phyloP scores from a whole-genome alignment of 495 filamentous ascomycete genomes.

The Aspergillus mulundensis region DNA sequence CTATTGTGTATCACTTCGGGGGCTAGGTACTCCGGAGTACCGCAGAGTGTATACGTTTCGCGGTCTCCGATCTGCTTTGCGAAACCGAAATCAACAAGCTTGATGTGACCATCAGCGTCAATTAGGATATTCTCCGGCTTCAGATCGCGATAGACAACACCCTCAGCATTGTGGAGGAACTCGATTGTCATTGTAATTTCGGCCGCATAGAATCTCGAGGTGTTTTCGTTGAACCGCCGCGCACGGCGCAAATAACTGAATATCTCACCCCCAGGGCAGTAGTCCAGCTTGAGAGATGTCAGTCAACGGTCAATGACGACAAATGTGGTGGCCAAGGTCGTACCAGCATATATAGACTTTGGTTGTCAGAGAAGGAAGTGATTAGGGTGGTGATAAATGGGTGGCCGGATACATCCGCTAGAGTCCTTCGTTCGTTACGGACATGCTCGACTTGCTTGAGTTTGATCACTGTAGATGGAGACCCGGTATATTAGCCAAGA shows the following conservation, averaged over 20 bases:
- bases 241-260: constrained; percentile 88
- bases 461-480: constrained; percentile 70
- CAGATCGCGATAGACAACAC: constrained; percentile 89
- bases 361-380: constrained; percentile 83
- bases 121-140: constrained; percentile 96
- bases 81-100: constrained; percentile 98
- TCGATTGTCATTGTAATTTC: constrained; percentile 93
- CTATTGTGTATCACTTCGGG: constrained; percentile 96
- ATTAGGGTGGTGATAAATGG: constrained; percentile 94
- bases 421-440: constrained; percentile 83
- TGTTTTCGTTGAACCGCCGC: constrained; percentile 79
- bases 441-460: constrained; percentile 98
- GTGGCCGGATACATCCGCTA: constrained; percentile 83
- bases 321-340: constrained; percentile 16
- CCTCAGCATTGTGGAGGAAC: constrained; percentile 78
- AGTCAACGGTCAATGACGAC: constrained; percentile 14
- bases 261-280: constrained; percentile 90
- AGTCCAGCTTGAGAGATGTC: constrained; percentile 61
- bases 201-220: constrained; percentile 88
- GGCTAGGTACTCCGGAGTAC: constrained; percentile 93
- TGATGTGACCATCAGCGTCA: constrained; percentile 89
- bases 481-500: not conserved
- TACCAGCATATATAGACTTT: constrained; percentile 90
- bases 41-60: constrained; percentile 95
- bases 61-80: constrained; percentile 62